phyloP scores from a whole-genome alignment of 306 rosid species.

The Clitoria ternatea region DNA sequence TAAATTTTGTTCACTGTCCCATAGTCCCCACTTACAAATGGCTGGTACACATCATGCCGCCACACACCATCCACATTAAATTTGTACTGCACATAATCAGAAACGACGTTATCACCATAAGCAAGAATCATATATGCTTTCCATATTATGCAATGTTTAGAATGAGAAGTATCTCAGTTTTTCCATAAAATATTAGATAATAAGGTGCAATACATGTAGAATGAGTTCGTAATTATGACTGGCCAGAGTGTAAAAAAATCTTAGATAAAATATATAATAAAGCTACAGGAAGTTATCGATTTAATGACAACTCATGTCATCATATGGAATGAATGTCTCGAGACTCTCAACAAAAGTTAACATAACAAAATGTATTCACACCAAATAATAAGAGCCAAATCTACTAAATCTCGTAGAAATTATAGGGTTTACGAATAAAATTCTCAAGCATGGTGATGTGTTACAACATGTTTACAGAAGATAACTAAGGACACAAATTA shows the following conservation, averaged over 20 bases:
- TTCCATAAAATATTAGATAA: background rate
- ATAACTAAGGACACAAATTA: background rate
- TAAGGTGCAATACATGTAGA: background rate
- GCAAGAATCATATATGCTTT: conserved; percentile 5
- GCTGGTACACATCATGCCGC: conserved; percentile 73
- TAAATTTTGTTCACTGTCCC: conserved; percentile 60
- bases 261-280: background rate
- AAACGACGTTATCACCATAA: conserved; percentile 20
- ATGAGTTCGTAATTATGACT: background rate
- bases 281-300: background rate
- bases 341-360: background rate
- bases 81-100: conserved; percentile 52
- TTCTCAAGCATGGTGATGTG: background rate
- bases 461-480: too few species aligned
- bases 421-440: background rate
- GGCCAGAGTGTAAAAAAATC: conserved; percentile 18
- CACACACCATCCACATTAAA: conserved; percentile 77
- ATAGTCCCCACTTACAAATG: conserved; percentile 36
- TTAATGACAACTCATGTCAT: background rate
- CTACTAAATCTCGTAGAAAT: background rate
- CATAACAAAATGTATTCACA: background rate
- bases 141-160: background rate
- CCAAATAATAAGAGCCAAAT: background rate
- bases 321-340: background rate
- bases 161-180: background rate